Evolutionary conservation across 495 filamentous ascomycete genomes (phyloP).

Genomic region (Hypoxylon cercidicola): DNA sequence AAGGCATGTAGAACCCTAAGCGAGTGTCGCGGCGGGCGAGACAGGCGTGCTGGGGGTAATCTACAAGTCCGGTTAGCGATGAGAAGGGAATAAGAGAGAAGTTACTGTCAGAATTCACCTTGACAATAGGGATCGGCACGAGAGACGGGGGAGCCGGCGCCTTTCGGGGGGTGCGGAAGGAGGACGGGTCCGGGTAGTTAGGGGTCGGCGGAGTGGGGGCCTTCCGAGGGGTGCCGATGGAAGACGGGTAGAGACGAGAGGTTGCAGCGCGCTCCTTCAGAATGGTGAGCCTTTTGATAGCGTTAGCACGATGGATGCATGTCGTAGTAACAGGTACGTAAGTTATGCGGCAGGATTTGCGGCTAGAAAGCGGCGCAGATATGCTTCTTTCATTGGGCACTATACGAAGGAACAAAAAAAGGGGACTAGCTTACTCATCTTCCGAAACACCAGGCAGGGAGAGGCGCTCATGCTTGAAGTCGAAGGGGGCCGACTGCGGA

Average conservation of each 20-base stretch:
- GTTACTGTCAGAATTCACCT: conserved; percentile 23
- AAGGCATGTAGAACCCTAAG: conserved; percentile 15
- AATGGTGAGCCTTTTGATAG: conserved; percentile 42
- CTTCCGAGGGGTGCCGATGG: conserved; percentile 41
- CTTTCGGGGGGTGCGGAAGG: conserved; percentile 41
- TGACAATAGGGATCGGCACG: conserved; percentile 25
- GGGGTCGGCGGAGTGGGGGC: conserved; percentile 33
- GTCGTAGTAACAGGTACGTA: too few species aligned
- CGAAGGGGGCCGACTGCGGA: conserved; percentile 56
- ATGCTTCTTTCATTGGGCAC: conserved; percentile 10
- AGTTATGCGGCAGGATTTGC: conserved; percentile 11
- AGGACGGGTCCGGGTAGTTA: conserved; percentile 24
- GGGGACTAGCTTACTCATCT: conserved; percentile 51
- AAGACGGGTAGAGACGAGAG: conserved; percentile 41
- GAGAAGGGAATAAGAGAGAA: neutral
- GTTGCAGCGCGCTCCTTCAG: conserved; percentile 58
- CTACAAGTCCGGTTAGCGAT: conserved; percentile 9
- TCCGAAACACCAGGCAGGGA: conserved; percentile 54
- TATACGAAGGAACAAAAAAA: conserved; percentile 15
- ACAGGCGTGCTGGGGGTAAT: conserved; percentile 32
- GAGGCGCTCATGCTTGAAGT: conserved; percentile 55
- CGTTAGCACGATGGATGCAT: conserved; percentile 1
- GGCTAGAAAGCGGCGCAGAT: conserved; percentile 14
- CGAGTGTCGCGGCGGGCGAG: conserved; percentile 34
- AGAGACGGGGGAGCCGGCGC: conserved; percentile 38